Evolutionary conservation across 768 basidiomycete species (phyloP).

Genomic region (Boletus tylopilopsis): DNA sequence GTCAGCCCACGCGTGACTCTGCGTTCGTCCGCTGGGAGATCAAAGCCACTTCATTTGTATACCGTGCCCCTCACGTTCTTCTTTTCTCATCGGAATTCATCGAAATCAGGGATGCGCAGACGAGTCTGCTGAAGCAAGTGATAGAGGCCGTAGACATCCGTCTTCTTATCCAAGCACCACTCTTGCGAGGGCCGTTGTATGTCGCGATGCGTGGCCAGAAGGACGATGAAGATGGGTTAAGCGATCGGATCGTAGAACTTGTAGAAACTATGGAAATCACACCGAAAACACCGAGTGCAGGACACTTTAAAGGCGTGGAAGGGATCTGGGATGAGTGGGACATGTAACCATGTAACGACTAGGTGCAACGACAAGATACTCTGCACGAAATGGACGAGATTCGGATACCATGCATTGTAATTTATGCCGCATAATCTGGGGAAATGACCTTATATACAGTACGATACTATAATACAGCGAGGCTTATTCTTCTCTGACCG

Average conservation of each 20-base stretch:
- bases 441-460: constrained; percentile 11
- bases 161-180: constrained; percentile 45
- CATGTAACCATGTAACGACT: constrained; percentile 46
- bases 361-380: not conserved
- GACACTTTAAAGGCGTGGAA: constrained; percentile 13
- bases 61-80: constrained; percentile 60
- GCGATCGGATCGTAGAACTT: constrained; percentile 65
- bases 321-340: constrained; percentile 74
- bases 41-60: constrained; percentile 56
- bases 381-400: not conserved
- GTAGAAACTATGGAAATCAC: constrained; percentile 62
- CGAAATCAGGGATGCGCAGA: constrained; percentile 63
- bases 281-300: constrained; percentile 29
- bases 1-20: constrained; percentile 55
- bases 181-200: constrained; percentile 44
- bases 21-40: constrained; percentile 79
- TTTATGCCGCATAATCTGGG: constrained; percentile 12
- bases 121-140: constrained; percentile 76
- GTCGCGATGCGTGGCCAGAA: constrained; percentile 60
- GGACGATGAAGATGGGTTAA: constrained; percentile 53
- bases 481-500: too few relatives aligned
- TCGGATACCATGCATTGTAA: constrained; percentile 7
- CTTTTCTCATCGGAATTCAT: constrained; percentile 74
- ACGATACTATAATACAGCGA: too few relatives aligned
- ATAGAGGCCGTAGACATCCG: constrained; percentile 71